Conservation (phyloP, 345 rosid genomes). For the Garcia nutans region DNA sequence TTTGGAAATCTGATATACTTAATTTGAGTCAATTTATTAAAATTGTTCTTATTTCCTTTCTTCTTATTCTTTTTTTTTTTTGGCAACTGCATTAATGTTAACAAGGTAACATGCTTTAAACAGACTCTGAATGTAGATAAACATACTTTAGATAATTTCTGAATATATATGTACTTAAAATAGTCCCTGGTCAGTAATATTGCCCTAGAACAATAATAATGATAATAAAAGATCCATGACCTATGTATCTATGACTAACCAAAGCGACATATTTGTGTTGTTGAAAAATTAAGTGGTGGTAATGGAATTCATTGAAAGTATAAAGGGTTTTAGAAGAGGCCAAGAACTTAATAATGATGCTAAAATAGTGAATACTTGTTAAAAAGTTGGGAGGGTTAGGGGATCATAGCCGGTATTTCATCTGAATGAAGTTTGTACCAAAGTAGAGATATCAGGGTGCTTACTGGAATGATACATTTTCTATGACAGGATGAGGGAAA, state of each 20-base stretch:
- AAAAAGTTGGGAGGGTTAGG: not conserved
- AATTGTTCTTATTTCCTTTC: too few relatives aligned
- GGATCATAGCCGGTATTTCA: not conserved
- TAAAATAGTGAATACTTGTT: too few relatives aligned
- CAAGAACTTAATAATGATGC: not conserved
- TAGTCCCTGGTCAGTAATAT: not conserved
- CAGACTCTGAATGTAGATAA: too few relatives aligned
- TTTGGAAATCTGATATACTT: not conserved
- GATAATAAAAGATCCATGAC: too few relatives aligned
- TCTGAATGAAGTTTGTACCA: not conserved
- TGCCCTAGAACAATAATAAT: not conserved
- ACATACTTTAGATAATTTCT: too few relatives aligned
- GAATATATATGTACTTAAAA: not conserved
- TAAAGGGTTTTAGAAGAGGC: not conserved
- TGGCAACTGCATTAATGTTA: too few relatives aligned
- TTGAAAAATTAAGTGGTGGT: not conserved
- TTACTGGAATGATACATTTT: conserved; percentile 4
- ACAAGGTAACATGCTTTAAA: too few relatives aligned
- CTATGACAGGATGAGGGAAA: conserved; percentile 74
- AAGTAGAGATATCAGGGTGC: not conserved
- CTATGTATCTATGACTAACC: too few relatives aligned
- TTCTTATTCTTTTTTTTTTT: too few relatives aligned
- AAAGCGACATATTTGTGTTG: not conserved
- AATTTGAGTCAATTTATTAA: too few relatives aligned
- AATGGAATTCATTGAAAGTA: too few relatives aligned